Percentiles rank a stretch among this genome's conserved stretches.
Conservation (phyloP, 2,329 filamentous ascomycete genomes). For the Fusarium pseudonygamai region DNA sequence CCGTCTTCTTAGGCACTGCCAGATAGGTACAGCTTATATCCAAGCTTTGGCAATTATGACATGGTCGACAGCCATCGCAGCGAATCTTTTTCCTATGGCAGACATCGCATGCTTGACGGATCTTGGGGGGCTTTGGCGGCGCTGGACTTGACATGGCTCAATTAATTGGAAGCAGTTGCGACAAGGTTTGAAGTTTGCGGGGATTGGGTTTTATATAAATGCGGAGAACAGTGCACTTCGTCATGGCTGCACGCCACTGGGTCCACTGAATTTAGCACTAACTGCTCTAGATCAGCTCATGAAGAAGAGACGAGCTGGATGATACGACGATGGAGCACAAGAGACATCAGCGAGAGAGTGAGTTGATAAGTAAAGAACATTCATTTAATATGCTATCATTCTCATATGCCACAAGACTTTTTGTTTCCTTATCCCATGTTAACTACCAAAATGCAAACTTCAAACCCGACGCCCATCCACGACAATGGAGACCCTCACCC, state of each 20-base stretch:
- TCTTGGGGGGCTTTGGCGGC: not conserved
- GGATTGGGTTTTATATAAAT: constrained; percentile 13
- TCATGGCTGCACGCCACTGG: not conserved
- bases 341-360: accelerated
- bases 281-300: not conserved
- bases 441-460: not conserved
- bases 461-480: not conserved
- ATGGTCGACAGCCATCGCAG: constrained; percentile 43
- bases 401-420: accelerated
- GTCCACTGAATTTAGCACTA: not conserved
- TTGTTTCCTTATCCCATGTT: accelerated
- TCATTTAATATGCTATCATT: not conserved
- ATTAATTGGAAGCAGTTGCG: not conserved
- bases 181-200: constrained; percentile 8
- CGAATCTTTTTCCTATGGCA: constrained; percentile 46
- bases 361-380: no score
- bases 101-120: constrained; percentile 44
- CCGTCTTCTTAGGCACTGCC: constrained; percentile 46
- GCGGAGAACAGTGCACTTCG: not conserved
- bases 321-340: not conserved
- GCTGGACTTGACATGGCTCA: not conserved
- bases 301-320: accelerated
- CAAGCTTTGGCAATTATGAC: constrained; percentile 38
- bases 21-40: constrained; percentile 42
- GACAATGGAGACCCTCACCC: not conserved